These are phyloP conservation scores for Aspergillus sp. DNA, from an alignment of 2,329 filamentous ascomycete species.

Conservation along the genomic window DNA sequence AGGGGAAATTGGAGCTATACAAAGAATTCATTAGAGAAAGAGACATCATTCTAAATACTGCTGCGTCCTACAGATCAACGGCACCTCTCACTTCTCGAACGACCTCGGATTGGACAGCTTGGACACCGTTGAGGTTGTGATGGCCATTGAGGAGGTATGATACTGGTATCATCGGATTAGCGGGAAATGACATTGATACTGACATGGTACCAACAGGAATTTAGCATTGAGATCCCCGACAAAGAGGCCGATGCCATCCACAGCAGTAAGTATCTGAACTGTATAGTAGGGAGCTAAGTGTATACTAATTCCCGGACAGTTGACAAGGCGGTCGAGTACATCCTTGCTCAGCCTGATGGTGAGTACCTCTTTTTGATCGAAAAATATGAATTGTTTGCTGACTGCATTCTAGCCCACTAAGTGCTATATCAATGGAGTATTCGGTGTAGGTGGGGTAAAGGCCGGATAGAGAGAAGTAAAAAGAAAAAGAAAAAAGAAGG, in stretches of 20 bases:
- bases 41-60: constrained; percentile 15
- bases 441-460: constrained; percentile 15
- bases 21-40: background rate
- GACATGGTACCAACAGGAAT: constrained; percentile 47
- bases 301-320: constrained; percentile 48
- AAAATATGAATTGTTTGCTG: constrained; percentile 5
- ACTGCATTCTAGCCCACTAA: constrained; percentile 30
- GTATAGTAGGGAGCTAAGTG: too few relatives aligned
- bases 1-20: background rate
- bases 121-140: constrained; percentile 98
- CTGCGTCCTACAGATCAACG: constrained; percentile 60
- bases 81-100: constrained; percentile 85
- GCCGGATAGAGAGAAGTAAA: constrained; percentile 23
- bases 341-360: constrained; percentile 86
- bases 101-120: constrained; percentile 95
- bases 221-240: constrained; percentile 95
- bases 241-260: constrained; percentile 93
- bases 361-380: constrained; percentile 41
- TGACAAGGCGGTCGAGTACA: constrained; percentile 91
- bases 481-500: constrained; percentile 22
- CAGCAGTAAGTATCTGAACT: constrained; percentile 61
- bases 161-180: constrained; percentile 8
- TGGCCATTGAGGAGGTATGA: constrained; percentile 95
- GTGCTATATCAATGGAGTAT: constrained; percentile 21
- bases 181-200: constrained; percentile 8